Percentiles rank a stretch among this genome's conserved stretches.
phyloP scores from a whole-genome alignment of 2,329 filamentous ascomycete species.

The Cytospora leucostoma region DNA sequence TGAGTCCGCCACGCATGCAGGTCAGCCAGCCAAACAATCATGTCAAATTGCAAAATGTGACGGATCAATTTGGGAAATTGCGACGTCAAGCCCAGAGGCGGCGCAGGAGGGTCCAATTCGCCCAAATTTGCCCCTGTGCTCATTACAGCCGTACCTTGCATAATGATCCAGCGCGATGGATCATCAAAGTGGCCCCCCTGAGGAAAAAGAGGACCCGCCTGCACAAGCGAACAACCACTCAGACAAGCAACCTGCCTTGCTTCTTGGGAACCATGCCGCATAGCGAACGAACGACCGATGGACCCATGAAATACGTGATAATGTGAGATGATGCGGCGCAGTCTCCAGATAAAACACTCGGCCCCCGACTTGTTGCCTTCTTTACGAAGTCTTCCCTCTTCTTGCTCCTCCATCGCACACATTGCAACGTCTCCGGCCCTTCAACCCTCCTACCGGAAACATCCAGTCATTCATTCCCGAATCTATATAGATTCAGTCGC shows the following conservation, averaged over 20 bases:
- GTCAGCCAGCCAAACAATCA: neutral
- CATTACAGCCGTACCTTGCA: constrained; percentile 18
- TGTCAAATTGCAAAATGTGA: constrained; percentile 12
- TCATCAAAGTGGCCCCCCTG: constrained; percentile 14
- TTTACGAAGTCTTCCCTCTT: neutral
- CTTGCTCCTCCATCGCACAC: neutral
- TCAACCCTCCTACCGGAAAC: neutral
- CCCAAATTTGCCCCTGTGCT: constrained; percentile 21
- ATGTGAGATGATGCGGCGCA: constrained; percentile 6
- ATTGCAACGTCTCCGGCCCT: constrained; percentile 5
- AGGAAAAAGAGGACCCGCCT: constrained; percentile 4
- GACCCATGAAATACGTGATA: neutral
- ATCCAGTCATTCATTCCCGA: constrained; percentile 11
- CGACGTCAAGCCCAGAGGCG: constrained; percentile 7
- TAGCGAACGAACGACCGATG: constrained; percentile 2
- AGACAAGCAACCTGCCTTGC: too few species aligned
- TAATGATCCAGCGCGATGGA: constrained; percentile 9
- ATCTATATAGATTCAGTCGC: constrained; percentile 13
- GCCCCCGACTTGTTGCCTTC: constrained; percentile 8
- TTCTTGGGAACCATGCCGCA: neutral
- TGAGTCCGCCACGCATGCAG: neutral
- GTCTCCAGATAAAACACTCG: constrained; percentile 22
- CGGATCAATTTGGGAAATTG: constrained; percentile 15
- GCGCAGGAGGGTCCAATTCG: constrained; percentile 14
- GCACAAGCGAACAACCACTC: neutral